A percentile compares a stretch with the other conserved stretches of the same genome.
These are phyloP conservation scores for Elsinoe australis DNA, from an alignment of 2,329 filamentous ascomycete genomes.

Conservation along the genomic window DNA sequence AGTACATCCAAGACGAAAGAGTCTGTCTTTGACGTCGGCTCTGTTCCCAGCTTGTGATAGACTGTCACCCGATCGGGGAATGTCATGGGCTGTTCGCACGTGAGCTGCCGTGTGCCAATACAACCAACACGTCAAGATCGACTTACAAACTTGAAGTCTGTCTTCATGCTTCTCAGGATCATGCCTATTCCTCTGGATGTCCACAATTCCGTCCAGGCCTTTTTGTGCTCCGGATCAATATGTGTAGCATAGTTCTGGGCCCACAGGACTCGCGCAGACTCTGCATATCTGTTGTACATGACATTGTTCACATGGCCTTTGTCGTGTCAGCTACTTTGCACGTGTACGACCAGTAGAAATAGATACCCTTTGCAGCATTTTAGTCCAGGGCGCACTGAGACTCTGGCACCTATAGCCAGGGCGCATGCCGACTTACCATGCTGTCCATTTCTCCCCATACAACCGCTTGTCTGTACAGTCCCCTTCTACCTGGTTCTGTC, in stretches of 20 bases:
- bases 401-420: background rate
- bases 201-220: conserved; percentile 62
- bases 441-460: conserved; percentile 76
- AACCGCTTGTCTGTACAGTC: conserved; percentile 59
- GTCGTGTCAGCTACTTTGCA: background rate
- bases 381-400: conserved; percentile 3
- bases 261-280: conserved; percentile 75
- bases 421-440: conserved; percentile 43
- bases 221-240: conserved; percentile 53
- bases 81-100: conserved; percentile 58
- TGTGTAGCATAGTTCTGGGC: conserved; percentile 58
- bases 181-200: conserved; percentile 60
- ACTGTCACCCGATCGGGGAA: conserved; percentile 78
- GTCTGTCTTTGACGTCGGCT: conserved; percentile 44
- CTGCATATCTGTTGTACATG: conserved; percentile 74
- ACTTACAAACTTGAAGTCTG: conserved; percentile 81
- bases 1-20: conserved; percentile 55
- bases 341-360: too few species aligned
- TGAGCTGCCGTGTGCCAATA: background rate
- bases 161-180: conserved; percentile 70
- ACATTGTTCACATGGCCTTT: conserved; percentile 80
- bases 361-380: conserved; percentile 12
- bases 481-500: conserved; percentile 52
- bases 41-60: conserved; percentile 63
- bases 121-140: background rate